Evolutionary conservation across 2,329 filamentous ascomycete genomes (phyloP), one percentile per base, ranked within the genome.

Genomic region (Calonectria pseudoreteaudii): DNA sequence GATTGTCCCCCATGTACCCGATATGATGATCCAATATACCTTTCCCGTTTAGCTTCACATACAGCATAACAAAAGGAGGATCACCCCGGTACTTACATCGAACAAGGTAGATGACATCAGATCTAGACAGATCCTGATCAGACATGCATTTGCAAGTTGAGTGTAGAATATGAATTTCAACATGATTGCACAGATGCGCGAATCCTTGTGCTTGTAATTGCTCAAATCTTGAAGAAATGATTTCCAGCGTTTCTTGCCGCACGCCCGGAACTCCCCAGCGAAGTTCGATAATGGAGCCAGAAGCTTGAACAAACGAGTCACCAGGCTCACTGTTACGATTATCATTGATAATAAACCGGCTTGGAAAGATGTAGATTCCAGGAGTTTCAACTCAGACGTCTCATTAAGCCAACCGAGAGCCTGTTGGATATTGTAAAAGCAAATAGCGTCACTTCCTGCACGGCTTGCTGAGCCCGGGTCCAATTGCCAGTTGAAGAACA

Each of bases 401-500:
- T 26, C 64, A 14, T 13, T 23, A 36, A n/a, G 20, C 69, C 16
- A 56, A 9, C 26, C 4, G 14, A 64, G 23, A 14, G 34, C 36
- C 20, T 53, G 44, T 4, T n/a, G 11, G 2, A 47, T 5, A 36
- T 56, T 16, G 5, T 62, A 53, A 11, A 47, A 68, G 4, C 56
- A 66, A 16, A 64, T 66, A 2, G 53, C 47, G 1, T 36, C 28
- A 3, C 49, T 53, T 11, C 30, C 47, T 1, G 56, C 26, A 16
- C n/a, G 38, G 28, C 38, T 50, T 28, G 65, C 34, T 31, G 38
- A 47, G 23, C 28, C 56, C n/a, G 53, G n/a, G 38, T 11, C 4
- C 10, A 8, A 11, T 13, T 13, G n/a, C 47, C 65, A 72, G 13
- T 72, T 49, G 30, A 75, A 75, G 16, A 64, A 73, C 26, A 52